Base-by-base conservation (phyloP, 2,329 filamentous ascomycete species). In the Capronia americana region DNA sequence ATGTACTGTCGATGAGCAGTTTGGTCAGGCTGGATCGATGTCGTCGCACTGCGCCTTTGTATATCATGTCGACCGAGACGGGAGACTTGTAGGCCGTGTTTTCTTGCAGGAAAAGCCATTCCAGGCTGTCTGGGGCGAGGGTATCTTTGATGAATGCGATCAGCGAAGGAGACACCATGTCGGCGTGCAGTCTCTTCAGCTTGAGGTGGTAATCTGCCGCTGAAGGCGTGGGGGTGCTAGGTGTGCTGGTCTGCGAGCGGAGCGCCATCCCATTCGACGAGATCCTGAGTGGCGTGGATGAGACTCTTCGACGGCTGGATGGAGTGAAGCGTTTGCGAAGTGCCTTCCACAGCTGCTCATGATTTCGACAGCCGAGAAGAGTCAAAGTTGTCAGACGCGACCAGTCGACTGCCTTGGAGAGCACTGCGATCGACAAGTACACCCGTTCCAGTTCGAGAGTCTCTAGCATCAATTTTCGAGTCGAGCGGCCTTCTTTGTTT, bases 101-200 rank as follows among this genome's bases (percentile, higher is more conserved):
- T 80, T 93, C 90, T 76, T 93, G 91, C 57, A 95, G 78, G 75
- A 93, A 93, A 10, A 95, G 82, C 8, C 88, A 88, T 77, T 95
- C 90, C n/a, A 95, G 81, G 30, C 87, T 90, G 75, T 95, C 92
- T 0, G 92, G 92, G 23, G 88, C 89, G 44, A 95, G 82, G 0
- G 90, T 89, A 68, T 93, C 90, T 72, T 90, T 91, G 68, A 95
- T 82, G 74, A 95, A 94, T 1, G 84, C 83, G 61, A 95, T 87
- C 17, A 95, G 79, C 26, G 88, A 83, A 7, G 85, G 81, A 0
- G 90, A 91, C 1, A 91, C 88, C 12, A 83, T 84, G 77, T 95
- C 91, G 0, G 90, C 92, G 73, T 93, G 90, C 14, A 95, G 84
- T 69, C 89, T 86, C 77, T 89, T 93, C 59, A 95, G 79, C 4